Base-by-base conservation (phyloP, 2,329 filamentous ascomycete species). In the Epichloe hybrida region DNA sequence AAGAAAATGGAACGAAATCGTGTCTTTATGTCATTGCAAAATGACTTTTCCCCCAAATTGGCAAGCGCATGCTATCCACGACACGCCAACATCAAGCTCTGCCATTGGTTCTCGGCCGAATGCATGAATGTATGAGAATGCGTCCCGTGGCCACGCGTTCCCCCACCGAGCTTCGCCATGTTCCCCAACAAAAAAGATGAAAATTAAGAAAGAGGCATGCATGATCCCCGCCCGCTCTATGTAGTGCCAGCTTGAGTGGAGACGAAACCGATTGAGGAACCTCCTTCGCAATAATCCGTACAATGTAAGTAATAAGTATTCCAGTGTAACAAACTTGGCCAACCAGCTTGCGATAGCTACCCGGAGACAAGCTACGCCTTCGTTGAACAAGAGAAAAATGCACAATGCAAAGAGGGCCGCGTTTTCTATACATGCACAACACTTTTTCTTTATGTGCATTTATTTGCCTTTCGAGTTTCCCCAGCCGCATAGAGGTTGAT, bases 141-240 rank as follows among this genome's bases (percentile, higher is more conserved):
- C 23, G 23, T 8, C 23, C 5, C 8, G 13, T 38, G 17, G 8
- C 20, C 20, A 23, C 40, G 40, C 20, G 20, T n/a, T 42, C 6
- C n/a, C 5, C 4, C 40, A 13, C 40, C 20, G 40, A 13, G 20
- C 40, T 23, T 17, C 47, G 27, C 39, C 31, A 21, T 44, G 15
- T 41, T 39, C 50, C 48, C 50, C 50, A 49, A 52, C 40, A 52
- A 52, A 52, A 52, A 44, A 37, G 5, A 17, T 3, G n/a, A 43
- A 21, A 12, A 12, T 43, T 6, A 11, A 2, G 20, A 42, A 42
- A 42, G 5, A 12, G 20, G 40, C 40, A 21, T 21, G 9, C 21
- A 31, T 13, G 23, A 13, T 12, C n/a, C 13, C 42, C 15, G 42
- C 23, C 42, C 15, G 42, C 23, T 31, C 11, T 31, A 17, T 17